A percentile compares a stretch with the other conserved stretches of the same genome.
Evolutionary conservation across 441 rosid genomes (phyloP).

Genomic region (Croton laevigatus): DNA sequence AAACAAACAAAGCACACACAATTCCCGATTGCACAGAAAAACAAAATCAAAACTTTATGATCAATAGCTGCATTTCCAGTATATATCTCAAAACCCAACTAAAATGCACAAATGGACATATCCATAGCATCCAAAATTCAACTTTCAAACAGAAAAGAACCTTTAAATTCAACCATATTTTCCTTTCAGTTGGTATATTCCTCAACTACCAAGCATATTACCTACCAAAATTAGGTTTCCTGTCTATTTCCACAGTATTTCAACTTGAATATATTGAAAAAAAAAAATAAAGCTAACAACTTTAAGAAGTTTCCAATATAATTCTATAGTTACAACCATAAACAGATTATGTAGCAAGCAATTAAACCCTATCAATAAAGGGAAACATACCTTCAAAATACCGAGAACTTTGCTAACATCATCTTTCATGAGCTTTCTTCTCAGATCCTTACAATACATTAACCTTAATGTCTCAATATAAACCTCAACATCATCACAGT

Average conservation of each 20-base stretch:
- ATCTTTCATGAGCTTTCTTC: slow-evolving; percentile 88
- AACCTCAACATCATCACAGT: slow-evolving; percentile 98
- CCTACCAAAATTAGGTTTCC: neutral
- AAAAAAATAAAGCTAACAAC: neutral
- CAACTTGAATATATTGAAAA: neutral
- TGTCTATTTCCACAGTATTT: slow-evolving; percentile 14
- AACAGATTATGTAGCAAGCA: neutral
- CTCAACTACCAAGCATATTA: neutral
- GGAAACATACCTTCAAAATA: slow-evolving; percentile 68
- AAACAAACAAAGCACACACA: slow-evolving; percentile 10
- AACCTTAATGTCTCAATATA: slow-evolving; percentile 87
- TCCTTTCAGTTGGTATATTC: neutral
- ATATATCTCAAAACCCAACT: neutral
- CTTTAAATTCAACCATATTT: neutral
- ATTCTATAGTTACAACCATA: slow-evolving; percentile 8
- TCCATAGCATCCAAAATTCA: neutral
- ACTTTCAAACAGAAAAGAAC: neutral
- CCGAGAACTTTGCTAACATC: slow-evolving; percentile 85
- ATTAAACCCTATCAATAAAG: neutral
- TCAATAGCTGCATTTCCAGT: neutral
- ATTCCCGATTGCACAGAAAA: neutral
- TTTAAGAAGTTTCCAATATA: neutral
- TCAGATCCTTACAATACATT: slow-evolving; percentile 87
- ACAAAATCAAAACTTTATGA: neutral
- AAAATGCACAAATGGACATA: neutral